Conservation (phyloP, 108 stramenopile genomes). For the Nitzschia palea region DNA sequence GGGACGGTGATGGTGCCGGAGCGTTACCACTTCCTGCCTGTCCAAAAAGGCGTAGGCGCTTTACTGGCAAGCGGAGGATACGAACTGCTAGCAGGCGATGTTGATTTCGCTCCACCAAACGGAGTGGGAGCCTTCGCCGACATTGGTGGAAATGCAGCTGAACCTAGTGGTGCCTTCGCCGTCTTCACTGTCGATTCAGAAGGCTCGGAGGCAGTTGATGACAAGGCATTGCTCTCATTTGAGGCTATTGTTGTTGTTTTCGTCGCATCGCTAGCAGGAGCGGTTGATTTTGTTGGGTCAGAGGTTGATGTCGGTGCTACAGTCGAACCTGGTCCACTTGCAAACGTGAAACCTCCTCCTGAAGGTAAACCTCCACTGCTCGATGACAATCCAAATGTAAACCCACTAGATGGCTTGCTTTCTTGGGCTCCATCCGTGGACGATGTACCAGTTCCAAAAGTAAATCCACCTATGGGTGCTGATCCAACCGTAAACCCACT, state of each 20-base stretch:
- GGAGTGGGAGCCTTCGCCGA: conserved; percentile 52
- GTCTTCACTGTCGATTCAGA: neutral
- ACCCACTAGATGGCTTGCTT: conserved; percentile 25
- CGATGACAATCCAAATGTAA: conserved; percentile 44
- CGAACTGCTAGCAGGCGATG: conserved; percentile 12
- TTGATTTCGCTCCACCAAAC: conserved; percentile 19
- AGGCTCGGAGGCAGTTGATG: neutral
- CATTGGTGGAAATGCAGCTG: conserved; percentile 58
- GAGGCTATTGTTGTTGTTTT: neutral
- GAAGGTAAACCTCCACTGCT: conserved; percentile 11
- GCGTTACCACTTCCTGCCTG: too few species aligned
- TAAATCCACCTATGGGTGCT: conserved; percentile 33
- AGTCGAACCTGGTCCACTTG: neutral
- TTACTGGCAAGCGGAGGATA: conserved; percentile 1
- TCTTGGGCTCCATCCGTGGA: neutral
- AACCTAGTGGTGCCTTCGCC: neutral
- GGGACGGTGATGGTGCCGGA: too few species aligned
- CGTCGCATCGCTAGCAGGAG: too few species aligned
- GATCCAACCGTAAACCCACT: conserved; percentile 40
- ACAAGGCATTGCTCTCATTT: conserved; percentile 15
- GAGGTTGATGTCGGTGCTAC: neutral
- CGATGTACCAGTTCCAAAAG: conserved; percentile 25
- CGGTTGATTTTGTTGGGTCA: conserved; percentile 3
- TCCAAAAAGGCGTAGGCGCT: conserved; percentile 12
- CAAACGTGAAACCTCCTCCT: conserved; percentile 39